Evolutionary conservation across 768 basidiomycete genomes (phyloP).

Genomic region (Pisolithus albus): DNA sequence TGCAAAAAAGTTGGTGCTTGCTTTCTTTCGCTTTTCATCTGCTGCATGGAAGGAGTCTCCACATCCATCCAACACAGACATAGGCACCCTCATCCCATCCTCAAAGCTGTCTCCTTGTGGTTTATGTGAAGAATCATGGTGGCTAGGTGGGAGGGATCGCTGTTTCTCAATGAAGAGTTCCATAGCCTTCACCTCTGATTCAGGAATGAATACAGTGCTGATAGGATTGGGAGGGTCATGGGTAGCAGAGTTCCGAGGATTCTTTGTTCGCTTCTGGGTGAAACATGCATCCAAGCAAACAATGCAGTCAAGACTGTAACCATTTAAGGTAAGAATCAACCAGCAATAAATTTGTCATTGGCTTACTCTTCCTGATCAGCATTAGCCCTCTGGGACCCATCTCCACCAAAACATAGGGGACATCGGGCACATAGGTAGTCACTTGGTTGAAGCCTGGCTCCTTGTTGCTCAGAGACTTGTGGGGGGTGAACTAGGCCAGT

Average conservation of each 20-base stretch:
- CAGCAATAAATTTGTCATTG: too few relatives aligned
- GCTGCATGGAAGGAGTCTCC: slow-evolving; percentile 22
- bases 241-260: too few relatives aligned
- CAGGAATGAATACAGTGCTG: slow-evolving; percentile 10
- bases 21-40: slow-evolving; percentile 12
- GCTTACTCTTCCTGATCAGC: background rate
- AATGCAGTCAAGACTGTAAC: too few relatives aligned
- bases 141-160: background rate
- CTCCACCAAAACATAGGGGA: slow-evolving; percentile 4
- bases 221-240: background rate
- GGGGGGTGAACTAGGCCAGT: slow-evolving; percentile 12
- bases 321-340: too few relatives aligned
- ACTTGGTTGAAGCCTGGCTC: slow-evolving; percentile 6
- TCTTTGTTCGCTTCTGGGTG: too few relatives aligned
- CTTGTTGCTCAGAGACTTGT: background rate
- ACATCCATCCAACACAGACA: slow-evolving; percentile 28
- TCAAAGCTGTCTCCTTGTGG: slow-evolving; percentile 11
- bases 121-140: background rate
- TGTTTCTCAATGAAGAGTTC: slow-evolving; percentile 5
- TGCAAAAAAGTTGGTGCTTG: slow-evolving; percentile 10
- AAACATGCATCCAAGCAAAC: too few relatives aligned
- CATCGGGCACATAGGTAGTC: slow-evolving; percentile 17
- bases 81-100: slow-evolving; percentile 19
- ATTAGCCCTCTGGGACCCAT: slow-evolving; percentile 7
- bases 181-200: slow-evolving; percentile 13